Percentiles rank a stretch among this genome's conserved stretches.
Conservation (phyloP, 2,329 filamentous ascomycete genomes). For the Didymella arachidicola region DNA sequence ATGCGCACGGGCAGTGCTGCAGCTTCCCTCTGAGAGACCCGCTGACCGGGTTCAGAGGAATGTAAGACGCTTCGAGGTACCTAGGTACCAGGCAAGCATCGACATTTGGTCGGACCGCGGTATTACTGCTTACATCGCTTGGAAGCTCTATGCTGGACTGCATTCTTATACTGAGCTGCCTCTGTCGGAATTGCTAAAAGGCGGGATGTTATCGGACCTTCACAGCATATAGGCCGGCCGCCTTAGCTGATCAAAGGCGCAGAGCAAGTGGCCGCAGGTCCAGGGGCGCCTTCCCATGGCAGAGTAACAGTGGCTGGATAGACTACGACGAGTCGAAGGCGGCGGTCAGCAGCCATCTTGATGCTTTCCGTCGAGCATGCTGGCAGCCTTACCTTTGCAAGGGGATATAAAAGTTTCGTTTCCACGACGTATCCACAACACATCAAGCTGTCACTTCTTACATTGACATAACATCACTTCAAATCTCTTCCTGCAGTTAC, state of each 20-base stretch:
- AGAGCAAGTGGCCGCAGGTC: slow-evolving; percentile 19
- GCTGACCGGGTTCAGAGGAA: slow-evolving; percentile 29
- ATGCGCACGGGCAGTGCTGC: slow-evolving; percentile 9
- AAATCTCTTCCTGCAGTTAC: neutral
- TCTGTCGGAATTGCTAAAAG: neutral
- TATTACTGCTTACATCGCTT: slow-evolving; percentile 11
- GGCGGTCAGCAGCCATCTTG: slow-evolving; percentile 33
- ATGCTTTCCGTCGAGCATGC: slow-evolving; percentile 13
- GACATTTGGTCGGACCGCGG: slow-evolving; percentile 4
- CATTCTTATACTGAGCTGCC: neutral
- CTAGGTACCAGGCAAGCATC: slow-evolving; percentile 23
- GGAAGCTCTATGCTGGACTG: neutral
- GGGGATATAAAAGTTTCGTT: slow-evolving; percentile 26
- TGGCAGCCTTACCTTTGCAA: slow-evolving; percentile 17
- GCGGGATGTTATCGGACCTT: neutral
- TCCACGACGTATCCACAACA: slow-evolving; percentile 5
- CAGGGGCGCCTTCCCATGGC: slow-evolving; percentile 24
- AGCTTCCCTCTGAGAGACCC: slow-evolving; percentile 16
- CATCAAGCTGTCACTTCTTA: neutral
- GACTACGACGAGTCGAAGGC: slow-evolving; percentile 26
- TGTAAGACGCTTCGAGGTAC: slow-evolving; percentile 27
- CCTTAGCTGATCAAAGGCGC: slow-evolving; percentile 2
- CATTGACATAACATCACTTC: neutral
- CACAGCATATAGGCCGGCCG: neutral
- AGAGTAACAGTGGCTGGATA: slow-evolving; percentile 43